Conservation (phyloP, 148 eudicot species). For the Silene conica region DNA sequence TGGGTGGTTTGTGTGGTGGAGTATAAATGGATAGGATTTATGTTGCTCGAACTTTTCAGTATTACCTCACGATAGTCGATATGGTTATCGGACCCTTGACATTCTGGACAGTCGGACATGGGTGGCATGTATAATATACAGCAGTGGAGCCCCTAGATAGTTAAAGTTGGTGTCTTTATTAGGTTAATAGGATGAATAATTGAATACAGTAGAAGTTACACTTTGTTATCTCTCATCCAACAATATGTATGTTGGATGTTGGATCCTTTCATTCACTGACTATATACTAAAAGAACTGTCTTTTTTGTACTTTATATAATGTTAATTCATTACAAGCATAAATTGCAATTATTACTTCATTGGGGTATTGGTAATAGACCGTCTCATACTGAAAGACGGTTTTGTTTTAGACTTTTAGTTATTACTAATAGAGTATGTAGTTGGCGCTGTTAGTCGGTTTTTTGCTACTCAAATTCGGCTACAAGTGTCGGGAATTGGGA, state of each 20-base stretch:
- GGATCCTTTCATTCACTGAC: constrained; percentile 16
- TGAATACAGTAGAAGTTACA: not conserved
- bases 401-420: not conserved
- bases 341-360: not conserved
- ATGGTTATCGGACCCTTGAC: too few species aligned
- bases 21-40: too few species aligned
- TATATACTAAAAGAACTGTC: not conserved
- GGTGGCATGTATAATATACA: constrained; percentile 23
- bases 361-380: not conserved
- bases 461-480: not conserved
- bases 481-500: not conserved
- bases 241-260: constrained; percentile 11
- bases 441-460: too few species aligned
- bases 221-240: not conserved
- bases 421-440: too few species aligned
- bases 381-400: not conserved
- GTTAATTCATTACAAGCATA: constrained; percentile 4
- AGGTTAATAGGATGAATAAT: not conserved
- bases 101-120: too few species aligned
- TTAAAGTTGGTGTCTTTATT: constrained; percentile 19
- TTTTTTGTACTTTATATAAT: not conserved
- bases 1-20: too few species aligned
- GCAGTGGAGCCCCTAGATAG: constrained; percentile 18
- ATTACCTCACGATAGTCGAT: too few species aligned
- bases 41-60: not conserved